Conservation (phyloP, 805 yeast species). For the Cyberlindnera saturnus region DNA sequence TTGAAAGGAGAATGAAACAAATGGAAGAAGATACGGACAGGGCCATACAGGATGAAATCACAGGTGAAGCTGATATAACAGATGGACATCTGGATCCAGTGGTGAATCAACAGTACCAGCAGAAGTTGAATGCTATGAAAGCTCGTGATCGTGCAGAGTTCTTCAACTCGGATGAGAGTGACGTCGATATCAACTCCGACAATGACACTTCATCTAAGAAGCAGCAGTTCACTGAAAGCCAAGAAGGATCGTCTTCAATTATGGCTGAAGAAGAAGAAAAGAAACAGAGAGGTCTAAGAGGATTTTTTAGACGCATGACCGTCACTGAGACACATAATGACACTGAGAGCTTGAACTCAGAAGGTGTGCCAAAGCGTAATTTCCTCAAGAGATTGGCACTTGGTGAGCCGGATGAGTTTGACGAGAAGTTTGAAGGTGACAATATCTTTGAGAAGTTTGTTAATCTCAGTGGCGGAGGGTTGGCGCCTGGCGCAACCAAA, state of each 20-base stretch:
- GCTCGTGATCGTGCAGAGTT: constrained; percentile 11
- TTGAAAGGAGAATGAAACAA: constrained; percentile 18
- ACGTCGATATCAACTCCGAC: constrained; percentile 19
- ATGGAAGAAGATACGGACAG: constrained; percentile 7
- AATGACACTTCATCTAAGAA: constrained; percentile 2
- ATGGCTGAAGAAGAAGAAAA: constrained; percentile 6
- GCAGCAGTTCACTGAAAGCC: neutral
- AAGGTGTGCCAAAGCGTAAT: constrained; percentile 4
- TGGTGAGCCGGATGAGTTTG: constrained; percentile 19
- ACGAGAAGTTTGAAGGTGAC: constrained; percentile 20
- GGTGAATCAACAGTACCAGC: constrained; percentile 7
- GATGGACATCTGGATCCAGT: constrained; percentile 6
- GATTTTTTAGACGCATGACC: constrained; percentile 14
- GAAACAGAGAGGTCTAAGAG: constrained; percentile 11
- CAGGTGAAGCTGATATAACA: constrained; percentile 5
- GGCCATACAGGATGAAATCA: constrained; percentile 5
- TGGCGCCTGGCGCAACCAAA: constrained; percentile 30
- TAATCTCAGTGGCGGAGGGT: constrained; percentile 28
- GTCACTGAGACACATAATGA: constrained; percentile 4
- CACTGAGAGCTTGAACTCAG: constrained; percentile 3
- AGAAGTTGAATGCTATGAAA: constrained; percentile 16
- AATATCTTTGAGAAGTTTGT: constrained; percentile 26
- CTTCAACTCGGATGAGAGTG: constrained; percentile 18
- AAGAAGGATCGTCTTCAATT: neutral
- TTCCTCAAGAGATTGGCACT: constrained; percentile 12